Base-by-base conservation (phyloP, 2,329 filamentous ascomycete genomes). In the Simplicillium aogashimaense region DNA sequence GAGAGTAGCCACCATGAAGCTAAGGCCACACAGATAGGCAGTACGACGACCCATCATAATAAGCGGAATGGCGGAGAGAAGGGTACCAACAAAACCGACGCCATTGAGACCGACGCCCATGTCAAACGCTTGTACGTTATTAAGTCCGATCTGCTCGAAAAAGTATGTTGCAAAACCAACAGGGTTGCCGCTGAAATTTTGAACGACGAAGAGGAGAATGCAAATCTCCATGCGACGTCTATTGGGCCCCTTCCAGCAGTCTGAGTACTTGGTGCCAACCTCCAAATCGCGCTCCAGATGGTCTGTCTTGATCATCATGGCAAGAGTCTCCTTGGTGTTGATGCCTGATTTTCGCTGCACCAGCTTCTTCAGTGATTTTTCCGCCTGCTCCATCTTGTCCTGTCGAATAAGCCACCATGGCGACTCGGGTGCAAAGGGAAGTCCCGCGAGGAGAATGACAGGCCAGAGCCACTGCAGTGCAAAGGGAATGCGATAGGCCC, bases 211-310 rank as follows among this genome's bases (percentile, higher is more conserved):
- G 4, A 43, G 18, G 35, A 41, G 10, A 36, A 42, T 42, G 34
- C 39, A 25, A 25, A 25, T 25, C 20, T 25, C 20, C 20, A 25
- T 25, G 20, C 20, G 20, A 25, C 61, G 56, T 5, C 61, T 53
- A 31, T 72, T 61, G 7, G 58, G 52, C 12, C 61, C 61, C 17
- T 57, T 58, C 48, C 71, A 71, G 45, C 64, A 67, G 46, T 69
- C 64, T 36, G 43, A 44, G 43, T 70, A 71, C 1, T 53, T 59
- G 1, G 58, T 61, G 2, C 63, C 64, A 1, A 29, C 59, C 60
- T 53, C 52, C n/a, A 53, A 74, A 72, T 47, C 67, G 70, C 51
- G 72, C 66, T 18, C 50, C 38, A 47, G 73, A 74, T 1, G 52
- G 58, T 1, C 61, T 60, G 3, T 65, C 67, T 65, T 70, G 18